These are phyloP conservation scores for Chalaropsis ovoidea DNA, from an alignment of 2,329 filamentous ascomycete species.

Conservation along the genomic window DNA sequence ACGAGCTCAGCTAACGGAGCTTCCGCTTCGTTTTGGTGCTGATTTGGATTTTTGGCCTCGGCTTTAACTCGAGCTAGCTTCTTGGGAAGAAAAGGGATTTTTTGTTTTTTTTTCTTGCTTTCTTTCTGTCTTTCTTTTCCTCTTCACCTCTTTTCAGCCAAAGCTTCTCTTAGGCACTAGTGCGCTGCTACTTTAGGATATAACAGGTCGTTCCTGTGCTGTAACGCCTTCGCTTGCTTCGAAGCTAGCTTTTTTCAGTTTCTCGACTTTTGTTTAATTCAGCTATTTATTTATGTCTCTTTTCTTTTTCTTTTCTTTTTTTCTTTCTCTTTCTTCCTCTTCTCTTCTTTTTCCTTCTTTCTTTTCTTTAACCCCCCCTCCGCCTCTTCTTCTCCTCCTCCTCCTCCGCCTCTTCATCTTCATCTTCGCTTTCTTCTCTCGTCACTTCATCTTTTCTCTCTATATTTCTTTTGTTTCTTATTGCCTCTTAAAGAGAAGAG, in stretches of 20 bases:
- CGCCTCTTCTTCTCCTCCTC: not conserved
- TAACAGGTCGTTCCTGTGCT: constrained; percentile 6
- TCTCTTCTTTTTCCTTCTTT: not conserved
- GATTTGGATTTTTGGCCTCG: not conserved
- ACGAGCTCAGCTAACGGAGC: constrained; percentile 9
- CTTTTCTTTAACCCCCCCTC: not conserved
- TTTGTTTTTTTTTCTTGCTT: not conserved
- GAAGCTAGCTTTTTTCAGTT: not conserved
- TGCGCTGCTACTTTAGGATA: constrained; percentile 12
- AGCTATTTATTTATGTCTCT: not conserved
- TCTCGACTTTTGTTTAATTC: not conserved
- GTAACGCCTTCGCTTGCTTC: constrained; percentile 1
- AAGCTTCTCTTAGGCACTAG: constrained; percentile 15
- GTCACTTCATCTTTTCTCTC: not conserved
- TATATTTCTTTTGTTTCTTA: constrained; percentile 14
- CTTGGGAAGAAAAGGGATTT: too few relatives aligned
- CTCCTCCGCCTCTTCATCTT: not conserved
- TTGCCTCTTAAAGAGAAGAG: not conserved
- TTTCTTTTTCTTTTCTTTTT: constrained; percentile 1
- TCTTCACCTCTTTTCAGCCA: constrained; percentile 4
- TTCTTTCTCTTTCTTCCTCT: not conserved
- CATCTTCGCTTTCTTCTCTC: not conserved
- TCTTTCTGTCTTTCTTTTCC: not conserved
- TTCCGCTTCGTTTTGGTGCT: constrained; percentile 3
- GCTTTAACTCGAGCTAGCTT: constrained; percentile 1